phyloP scores from a whole-genome alignment of 2,329 filamentous ascomycete genomes.

The Fusarium sp. region DNA sequence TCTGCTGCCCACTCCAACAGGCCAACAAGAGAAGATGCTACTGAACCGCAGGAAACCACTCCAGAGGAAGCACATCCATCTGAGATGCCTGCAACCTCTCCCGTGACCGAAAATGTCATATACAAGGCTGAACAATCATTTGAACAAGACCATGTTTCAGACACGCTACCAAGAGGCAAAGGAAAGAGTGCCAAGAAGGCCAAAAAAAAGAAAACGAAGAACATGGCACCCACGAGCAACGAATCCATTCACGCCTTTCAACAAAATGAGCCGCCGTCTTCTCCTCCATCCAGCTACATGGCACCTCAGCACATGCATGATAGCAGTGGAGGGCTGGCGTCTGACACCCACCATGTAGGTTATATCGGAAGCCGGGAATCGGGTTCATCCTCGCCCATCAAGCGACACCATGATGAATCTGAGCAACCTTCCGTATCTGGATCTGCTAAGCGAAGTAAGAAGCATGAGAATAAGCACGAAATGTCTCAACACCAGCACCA shows the following conservation, averaged over 20 bases:
- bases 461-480: not conserved
- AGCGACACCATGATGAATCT: conserved; percentile 21
- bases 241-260: not conserved
- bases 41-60: not conserved
- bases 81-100: not conserved
- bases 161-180: conserved; percentile 7
- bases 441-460: conserved; percentile 30
- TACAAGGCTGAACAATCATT: not conserved
- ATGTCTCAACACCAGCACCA: not conserved
- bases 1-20: not conserved
- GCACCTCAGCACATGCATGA: not conserved
- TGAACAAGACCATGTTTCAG: not conserved
- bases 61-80: not conserved
- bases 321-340: not conserved
- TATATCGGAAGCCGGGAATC: not conserved
- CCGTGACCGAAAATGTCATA: not conserved
- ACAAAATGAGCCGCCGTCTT: not conserved
- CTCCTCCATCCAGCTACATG: not conserved
- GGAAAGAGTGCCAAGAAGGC: conserved; percentile 38
- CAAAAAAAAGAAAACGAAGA: conserved; percentile 39
- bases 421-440: not conserved
- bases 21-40: not conserved
- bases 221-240: not conserved
- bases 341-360: not conserved
- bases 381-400: conserved; percentile 10